These are phyloP conservation scores for Golovinomyces cichoracearum DNA, from an alignment of 2,329 filamentous ascomycete genomes.

Conservation along the genomic window DNA sequence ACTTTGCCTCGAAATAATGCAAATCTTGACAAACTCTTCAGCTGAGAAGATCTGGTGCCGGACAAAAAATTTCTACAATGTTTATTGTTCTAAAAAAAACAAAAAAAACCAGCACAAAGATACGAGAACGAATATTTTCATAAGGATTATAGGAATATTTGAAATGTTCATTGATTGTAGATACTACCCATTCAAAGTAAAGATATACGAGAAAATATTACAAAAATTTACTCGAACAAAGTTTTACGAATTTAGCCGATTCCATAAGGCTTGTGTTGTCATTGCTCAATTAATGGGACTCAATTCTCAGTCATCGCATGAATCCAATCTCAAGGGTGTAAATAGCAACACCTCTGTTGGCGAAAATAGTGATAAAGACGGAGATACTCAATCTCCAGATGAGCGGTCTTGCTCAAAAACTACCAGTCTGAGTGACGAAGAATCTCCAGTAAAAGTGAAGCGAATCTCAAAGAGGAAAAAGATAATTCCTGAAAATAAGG, in stretches of 20 bases:
- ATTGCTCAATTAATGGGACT: slow-evolving; percentile 3
- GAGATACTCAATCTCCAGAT: slow-evolving; percentile 1
- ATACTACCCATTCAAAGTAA: slow-evolving; percentile 2
- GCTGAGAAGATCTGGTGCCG: slow-evolving; percentile 3
- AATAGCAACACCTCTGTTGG: background rate
- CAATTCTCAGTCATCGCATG: background rate
- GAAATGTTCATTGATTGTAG: slow-evolving; percentile 14
- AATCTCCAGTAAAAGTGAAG: background rate
- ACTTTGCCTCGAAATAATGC: slow-evolving; percentile 3
- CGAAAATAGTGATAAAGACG: slow-evolving; percentile 3
- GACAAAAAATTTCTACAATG: slow-evolving; percentile 5
- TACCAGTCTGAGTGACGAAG: background rate
- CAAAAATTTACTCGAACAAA: background rate
- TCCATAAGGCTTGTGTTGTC: slow-evolving; percentile 4
- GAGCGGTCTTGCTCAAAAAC: background rate
- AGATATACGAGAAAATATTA: background rate
- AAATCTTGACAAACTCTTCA: slow-evolving; percentile 4
- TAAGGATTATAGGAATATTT: slow-evolving; percentile 8
- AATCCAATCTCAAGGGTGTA: background rate
- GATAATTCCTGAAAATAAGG: slow-evolving; percentile 22
- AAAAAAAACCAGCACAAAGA: slow-evolving; percentile 4
- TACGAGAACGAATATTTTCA: background rate
- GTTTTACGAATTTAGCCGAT: slow-evolving; percentile 2
- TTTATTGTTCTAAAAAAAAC: slow-evolving; percentile 1
- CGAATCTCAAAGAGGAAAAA: slow-evolving; percentile 14